These are phyloP conservation scores for Candida buenavistaensis DNA, from an alignment of 1,139 yeast species.

Conservation along the genomic window DNA sequence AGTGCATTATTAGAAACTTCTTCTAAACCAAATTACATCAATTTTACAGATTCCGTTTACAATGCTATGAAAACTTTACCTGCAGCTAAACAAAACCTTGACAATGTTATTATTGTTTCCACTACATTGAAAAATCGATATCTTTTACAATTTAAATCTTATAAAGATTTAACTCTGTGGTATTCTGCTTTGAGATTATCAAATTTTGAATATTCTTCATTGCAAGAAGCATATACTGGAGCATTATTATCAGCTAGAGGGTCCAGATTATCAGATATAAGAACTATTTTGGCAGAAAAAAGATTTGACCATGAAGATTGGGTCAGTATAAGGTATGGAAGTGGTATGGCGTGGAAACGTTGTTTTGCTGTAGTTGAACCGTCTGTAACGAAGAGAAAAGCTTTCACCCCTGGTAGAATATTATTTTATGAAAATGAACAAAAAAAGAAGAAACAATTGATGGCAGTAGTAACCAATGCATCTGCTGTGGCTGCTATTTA, in stretches of 20 bases:
- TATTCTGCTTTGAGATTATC: slow-evolving; percentile 78
- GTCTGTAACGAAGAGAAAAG: slow-evolving; percentile 43
- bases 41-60: slow-evolving; percentile 88
- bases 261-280: slow-evolving; percentile 78
- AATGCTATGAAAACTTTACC: slow-evolving; percentile 68
- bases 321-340: slow-evolving; percentile 91
- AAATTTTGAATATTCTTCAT: slow-evolving; percentile 71
- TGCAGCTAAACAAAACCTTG: slow-evolving; percentile 60
- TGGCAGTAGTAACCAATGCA: slow-evolving; percentile 78
- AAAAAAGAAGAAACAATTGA: slow-evolving; percentile 66
- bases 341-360: slow-evolving; percentile 97
- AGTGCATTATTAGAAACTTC: slow-evolving; percentile 54
- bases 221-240: slow-evolving; percentile 96
- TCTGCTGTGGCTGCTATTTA: slow-evolving; percentile 86
- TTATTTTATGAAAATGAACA: slow-evolving; percentile 69
- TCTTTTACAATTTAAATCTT: slow-evolving; percentile 71
- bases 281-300: slow-evolving; percentile 80
- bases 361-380: slow-evolving; percentile 95
- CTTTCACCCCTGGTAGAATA: slow-evolving; percentile 55
- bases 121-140: slow-evolving; percentile 89
- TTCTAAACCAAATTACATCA: slow-evolving; percentile 82
- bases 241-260: slow-evolving; percentile 90
- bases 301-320: slow-evolving; percentile 89
- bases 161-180: slow-evolving; percentile 63
- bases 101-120: slow-evolving; percentile 80